Conservation (phyloP, 2,329 filamentous ascomycete species). For the Cryphonectria japonica region DNA sequence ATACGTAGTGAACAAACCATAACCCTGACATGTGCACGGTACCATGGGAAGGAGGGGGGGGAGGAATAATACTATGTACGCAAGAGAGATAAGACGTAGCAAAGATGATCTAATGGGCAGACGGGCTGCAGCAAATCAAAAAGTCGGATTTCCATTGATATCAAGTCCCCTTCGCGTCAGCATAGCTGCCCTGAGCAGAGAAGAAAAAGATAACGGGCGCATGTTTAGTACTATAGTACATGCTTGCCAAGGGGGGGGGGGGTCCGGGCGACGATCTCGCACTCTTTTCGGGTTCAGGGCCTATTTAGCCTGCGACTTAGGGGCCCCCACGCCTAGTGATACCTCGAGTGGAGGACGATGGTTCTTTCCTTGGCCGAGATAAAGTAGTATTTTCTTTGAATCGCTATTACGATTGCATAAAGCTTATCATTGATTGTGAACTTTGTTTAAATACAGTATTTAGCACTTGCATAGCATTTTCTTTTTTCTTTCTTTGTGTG, state of each 20-base stretch:
- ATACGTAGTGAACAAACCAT: not conserved
- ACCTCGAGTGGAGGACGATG: not conserved
- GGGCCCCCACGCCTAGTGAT: not conserved
- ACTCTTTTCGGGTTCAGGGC: not conserved
- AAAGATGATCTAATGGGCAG: conserved; percentile 1
- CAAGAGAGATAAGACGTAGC: conserved; percentile 11
- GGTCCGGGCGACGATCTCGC: not conserved
- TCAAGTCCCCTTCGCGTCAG: not conserved
- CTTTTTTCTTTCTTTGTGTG: not conserved
- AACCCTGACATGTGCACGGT: not conserved
- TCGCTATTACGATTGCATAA: not conserved
- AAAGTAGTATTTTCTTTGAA: not conserved
- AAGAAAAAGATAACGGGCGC: conserved; percentile 3
- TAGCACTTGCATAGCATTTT: not conserved
- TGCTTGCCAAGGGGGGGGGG: not conserved
- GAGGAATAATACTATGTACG: not conserved
- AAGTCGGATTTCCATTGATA: not conserved
- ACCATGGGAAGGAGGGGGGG: not conserved
- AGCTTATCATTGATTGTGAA: not conserved
- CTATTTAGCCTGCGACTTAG: not conserved
- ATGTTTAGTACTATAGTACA: not conserved
- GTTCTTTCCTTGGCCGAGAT: not conserved
- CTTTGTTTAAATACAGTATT: too few species aligned
- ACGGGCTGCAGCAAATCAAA: conserved; percentile 8
- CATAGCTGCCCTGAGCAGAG: not conserved